Conservation (phyloP, 345 rosid genomes). For the Linum tenue region DNA sequence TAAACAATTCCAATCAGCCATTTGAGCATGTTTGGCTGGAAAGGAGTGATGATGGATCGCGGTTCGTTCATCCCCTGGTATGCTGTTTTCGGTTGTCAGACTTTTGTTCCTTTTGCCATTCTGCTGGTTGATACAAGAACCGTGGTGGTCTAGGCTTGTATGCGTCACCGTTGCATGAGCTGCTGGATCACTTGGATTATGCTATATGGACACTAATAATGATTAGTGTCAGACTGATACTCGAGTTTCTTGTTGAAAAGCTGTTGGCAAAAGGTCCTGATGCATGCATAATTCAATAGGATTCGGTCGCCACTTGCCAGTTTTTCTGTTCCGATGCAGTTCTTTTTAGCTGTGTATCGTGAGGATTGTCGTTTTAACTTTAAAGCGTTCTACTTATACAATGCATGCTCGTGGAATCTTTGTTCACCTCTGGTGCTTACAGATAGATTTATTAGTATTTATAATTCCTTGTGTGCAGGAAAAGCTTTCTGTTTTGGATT, state of each 20-base stretch:
- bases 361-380: neutral
- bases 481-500: conserved; percentile 57
- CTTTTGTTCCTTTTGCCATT: too few species aligned
- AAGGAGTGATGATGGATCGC: conserved; percentile 52
- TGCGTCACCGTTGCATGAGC: too few species aligned
- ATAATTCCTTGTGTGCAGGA: conserved; percentile 36
- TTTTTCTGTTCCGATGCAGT: neutral
- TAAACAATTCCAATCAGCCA: conserved; percentile 55
- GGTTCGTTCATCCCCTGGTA: conserved; percentile 74
- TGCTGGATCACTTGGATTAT: too few species aligned
- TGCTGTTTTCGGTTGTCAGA: conserved; percentile 13
- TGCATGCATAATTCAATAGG: neutral
- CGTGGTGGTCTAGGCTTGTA: too few species aligned
- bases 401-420: neutral
- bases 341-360: neutral
- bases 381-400: neutral
- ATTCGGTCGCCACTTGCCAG: neutral
- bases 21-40: conserved; percentile 80
- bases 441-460: neutral
- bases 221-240: too few species aligned
- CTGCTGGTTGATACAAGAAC: too few species aligned
- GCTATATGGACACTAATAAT: too few species aligned
- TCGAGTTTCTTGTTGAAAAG: too few species aligned
- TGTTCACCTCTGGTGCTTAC: neutral
- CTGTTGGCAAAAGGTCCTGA: neutral